These are phyloP conservation scores for Aeschynomene evenia DNA, from an alignment of 306 rosid genomes.

Conservation along the genomic window DNA sequence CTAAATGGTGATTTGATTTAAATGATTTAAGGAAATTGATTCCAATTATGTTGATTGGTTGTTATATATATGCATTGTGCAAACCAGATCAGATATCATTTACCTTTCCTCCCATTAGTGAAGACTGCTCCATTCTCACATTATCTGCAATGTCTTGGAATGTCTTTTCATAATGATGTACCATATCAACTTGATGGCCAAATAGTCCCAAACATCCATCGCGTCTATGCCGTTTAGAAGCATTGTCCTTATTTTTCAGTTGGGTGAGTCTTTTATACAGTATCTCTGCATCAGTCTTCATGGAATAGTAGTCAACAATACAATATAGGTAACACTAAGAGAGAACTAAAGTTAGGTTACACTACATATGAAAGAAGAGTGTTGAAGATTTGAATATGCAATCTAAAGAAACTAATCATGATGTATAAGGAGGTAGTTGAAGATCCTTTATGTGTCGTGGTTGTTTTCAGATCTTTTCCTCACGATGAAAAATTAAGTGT, in stretches of 20 bases:
- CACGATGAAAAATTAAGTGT: not conserved
- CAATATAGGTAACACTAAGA: not conserved
- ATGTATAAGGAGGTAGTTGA: too few species aligned
- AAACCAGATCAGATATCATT: not conserved
- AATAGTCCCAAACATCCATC: slow-evolving; percentile 61
- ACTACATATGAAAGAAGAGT: too few species aligned
- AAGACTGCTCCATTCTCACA: slow-evolving; percentile 61
- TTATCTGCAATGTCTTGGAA: slow-evolving; percentile 59
- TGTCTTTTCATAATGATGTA: slow-evolving; percentile 57
- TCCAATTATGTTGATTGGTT: slow-evolving; percentile 7
- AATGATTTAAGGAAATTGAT: not conserved
- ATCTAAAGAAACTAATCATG: too few species aligned
- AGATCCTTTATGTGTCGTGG: too few species aligned
- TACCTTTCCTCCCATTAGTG: slow-evolving; percentile 65
- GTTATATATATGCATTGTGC: not conserved
- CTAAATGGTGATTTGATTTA: not conserved
- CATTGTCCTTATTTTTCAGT: slow-evolving; percentile 32
- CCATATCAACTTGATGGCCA: slow-evolving; percentile 51
- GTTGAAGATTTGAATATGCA: too few species aligned
- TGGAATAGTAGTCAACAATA: slow-evolving; percentile 6
- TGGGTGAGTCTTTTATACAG: slow-evolving; percentile 51
- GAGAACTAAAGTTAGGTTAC: not conserved
- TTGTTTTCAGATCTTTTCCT: too few species aligned
- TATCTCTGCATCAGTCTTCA: slow-evolving; percentile 65
- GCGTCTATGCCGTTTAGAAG: slow-evolving; percentile 44